These are phyloP conservation scores for Vitis amurensis DNA, from an alignment of 164 flowering plant species.

Conservation along the genomic window DNA sequence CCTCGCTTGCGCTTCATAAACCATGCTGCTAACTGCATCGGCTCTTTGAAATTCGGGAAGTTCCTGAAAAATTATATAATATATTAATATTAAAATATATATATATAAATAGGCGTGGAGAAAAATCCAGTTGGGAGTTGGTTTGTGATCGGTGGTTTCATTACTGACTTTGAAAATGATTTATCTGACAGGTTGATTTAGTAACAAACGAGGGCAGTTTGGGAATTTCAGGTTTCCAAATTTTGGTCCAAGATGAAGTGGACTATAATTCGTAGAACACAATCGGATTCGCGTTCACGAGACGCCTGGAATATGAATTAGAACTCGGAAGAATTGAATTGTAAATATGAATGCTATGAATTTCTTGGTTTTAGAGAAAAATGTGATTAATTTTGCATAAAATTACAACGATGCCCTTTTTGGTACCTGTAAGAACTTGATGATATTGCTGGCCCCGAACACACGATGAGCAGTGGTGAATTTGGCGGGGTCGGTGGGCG, in stretches of 20 bases:
- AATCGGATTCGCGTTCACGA: too few species aligned
- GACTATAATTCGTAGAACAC: too few species aligned
- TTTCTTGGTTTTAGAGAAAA: too few species aligned
- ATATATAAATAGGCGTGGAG: background rate
- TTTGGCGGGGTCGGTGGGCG: constrained; percentile 54
- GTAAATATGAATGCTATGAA: too few species aligned
- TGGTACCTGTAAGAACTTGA: constrained; percentile 54
- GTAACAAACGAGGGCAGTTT: too few species aligned
- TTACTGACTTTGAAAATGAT: too few species aligned
- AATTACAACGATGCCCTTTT: background rate
- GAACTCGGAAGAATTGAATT: too few species aligned
- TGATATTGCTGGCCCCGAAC: constrained; percentile 63
- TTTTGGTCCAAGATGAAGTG: too few species aligned
- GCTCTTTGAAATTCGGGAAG: constrained; percentile 58
- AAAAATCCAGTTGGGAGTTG: background rate
- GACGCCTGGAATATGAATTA: too few species aligned
- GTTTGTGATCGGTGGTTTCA: too few species aligned
- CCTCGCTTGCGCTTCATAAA: constrained; percentile 62
- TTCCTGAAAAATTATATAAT: constrained; percentile 30
- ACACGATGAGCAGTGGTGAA: constrained; percentile 60
- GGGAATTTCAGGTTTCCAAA: too few species aligned
- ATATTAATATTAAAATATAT: background rate
- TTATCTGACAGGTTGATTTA: too few species aligned
- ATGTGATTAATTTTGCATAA: background rate
- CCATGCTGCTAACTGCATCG: constrained; percentile 71